Base-by-base conservation (phyloP, 1,284 basidiomycete genomes). In the Malassezia restricta region DNA sequence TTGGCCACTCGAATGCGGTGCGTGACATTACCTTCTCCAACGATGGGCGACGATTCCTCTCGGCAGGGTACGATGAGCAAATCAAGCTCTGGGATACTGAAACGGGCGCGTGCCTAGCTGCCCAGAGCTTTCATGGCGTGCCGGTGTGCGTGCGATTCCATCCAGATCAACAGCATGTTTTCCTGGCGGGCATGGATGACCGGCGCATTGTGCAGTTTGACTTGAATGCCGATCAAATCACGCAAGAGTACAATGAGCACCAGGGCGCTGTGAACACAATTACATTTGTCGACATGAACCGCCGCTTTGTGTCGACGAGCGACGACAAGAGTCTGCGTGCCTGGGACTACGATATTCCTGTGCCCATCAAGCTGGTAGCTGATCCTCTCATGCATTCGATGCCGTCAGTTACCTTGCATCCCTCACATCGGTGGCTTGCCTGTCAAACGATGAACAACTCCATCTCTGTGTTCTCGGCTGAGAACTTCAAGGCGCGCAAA, bases 131-230 rank as follows among this genome's bases (percentile, higher is more conserved):
- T 68, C 91, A 90, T 58, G 95, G 95, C 76, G 88, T 91, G 15
- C 88, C 94, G 12, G 90, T 96, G 73, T 87, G 90, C 51, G 79
- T 98, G 48, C 83, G 83, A 51, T 98, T 95, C 78, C 86, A 98
- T 74, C 94, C 94, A 6, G 90, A 95, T 68, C 95, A 96, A 74
- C 90, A 95, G 70, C 78, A 96, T 72, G 84, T 91, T 54, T 98
- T 98, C 78, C 77, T 99, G 35, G 89, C 92, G 39, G 94, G 94
- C 61, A 99, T 96, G 91, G 87, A 85, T 47, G 92, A 98, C 76
- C 98, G 96, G 77, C 96, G 96, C 76, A 94, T 98, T 61, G 86
- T 96, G 29, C 92, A 98, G 87, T 98, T 91, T 73, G 92, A 99
- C 72, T 86, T 89, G 70, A 83, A 86, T 68, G 82, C 86, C 17